A percentile compares a stretch with the other conserved stretches of the same genome.
These are phyloP conservation scores for Candida broadrunensis DNA, from an alignment of 805 yeast genomes.

Conservation along the genomic window DNA sequence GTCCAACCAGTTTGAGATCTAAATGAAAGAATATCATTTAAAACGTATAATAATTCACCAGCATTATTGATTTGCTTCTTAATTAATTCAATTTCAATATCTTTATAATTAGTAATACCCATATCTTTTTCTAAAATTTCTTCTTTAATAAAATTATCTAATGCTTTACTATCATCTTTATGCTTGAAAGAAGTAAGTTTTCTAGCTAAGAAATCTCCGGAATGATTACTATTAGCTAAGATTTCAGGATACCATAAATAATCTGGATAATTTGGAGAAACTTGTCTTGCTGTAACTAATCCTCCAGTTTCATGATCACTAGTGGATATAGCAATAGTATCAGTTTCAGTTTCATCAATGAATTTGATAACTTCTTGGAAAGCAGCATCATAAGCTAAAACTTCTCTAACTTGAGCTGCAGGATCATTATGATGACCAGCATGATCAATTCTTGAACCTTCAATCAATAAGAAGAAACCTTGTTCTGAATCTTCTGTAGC, in stretches of 20 bases:
- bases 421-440: conserved; percentile 95
- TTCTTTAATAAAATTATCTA: conserved; percentile 45
- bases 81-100: conserved; percentile 43
- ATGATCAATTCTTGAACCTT: conserved; percentile 93
- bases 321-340: conserved; percentile 76
- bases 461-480: conserved; percentile 84
- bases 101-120: conserved; percentile 59
- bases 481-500: conserved; percentile 71
- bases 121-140: conserved; percentile 61
- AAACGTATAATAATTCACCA: conserved; percentile 42
- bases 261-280: conserved; percentile 69
- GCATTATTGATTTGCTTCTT: conserved; percentile 21
- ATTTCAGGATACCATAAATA: conserved; percentile 86
- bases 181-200: conserved; percentile 39
- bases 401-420: conserved; percentile 90
- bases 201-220: conserved; percentile 65
- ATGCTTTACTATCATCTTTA: conserved; percentile 11
- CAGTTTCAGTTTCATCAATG: conserved; percentile 65
- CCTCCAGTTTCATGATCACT: conserved; percentile 98
- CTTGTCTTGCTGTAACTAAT: conserved; percentile 79
- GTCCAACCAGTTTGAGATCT: conserved; percentile 95
- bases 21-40: conserved; percentile 70
- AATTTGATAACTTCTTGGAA: conserved; percentile 71
- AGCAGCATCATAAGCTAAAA: conserved; percentile 81
- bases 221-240: conserved; percentile 63